Conservation (phyloP, 495 filamentous ascomycete species). For the Neurospora terricola region DNA sequence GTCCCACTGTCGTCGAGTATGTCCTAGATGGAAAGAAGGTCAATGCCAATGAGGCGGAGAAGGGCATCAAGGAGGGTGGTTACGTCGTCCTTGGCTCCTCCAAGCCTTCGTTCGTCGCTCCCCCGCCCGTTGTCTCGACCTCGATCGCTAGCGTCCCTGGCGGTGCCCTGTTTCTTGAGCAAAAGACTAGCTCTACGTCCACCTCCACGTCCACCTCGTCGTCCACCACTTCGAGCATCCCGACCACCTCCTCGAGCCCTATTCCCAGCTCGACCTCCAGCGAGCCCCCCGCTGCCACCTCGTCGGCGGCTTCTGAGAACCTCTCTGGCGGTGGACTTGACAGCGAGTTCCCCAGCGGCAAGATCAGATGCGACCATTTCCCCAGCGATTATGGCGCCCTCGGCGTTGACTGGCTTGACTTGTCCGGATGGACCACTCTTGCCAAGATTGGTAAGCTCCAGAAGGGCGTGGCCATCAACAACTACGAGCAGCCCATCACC, state of each 20-base stretch:
- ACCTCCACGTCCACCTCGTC: constrained; percentile 4
- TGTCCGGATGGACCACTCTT: constrained; percentile 74
- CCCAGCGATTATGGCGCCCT: constrained; percentile 79
- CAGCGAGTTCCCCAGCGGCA: constrained; percentile 66
- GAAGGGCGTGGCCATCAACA: constrained; percentile 30
- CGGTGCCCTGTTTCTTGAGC: constrained; percentile 28
- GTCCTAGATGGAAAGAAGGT: constrained; percentile 48
- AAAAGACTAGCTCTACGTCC: constrained; percentile 10
- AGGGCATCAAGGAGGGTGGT: constrained; percentile 48
- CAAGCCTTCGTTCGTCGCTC: constrained; percentile 31
- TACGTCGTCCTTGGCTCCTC: constrained; percentile 41
- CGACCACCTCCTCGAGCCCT: constrained; percentile 13
- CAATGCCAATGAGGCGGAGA: constrained; percentile 45
- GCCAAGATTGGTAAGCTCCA: constrained; percentile 42
- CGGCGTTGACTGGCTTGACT: constrained; percentile 52
- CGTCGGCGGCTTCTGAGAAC: constrained; percentile 9
- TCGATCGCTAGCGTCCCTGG: constrained; percentile 9
- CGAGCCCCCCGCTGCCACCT: constrained; percentile 5
- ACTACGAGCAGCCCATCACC: constrained; percentile 54
- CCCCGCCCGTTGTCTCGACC: constrained; percentile 20
- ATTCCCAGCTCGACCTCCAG: constrained; percentile 14
- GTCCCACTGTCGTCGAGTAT: constrained; percentile 50
- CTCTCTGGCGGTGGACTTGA: constrained; percentile 42
- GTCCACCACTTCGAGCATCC: constrained; percentile 7
- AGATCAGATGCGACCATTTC: constrained; percentile 60